Conservation (phyloP, 1,139 yeast species). For the Candida pseudocylindracea region DNA sequence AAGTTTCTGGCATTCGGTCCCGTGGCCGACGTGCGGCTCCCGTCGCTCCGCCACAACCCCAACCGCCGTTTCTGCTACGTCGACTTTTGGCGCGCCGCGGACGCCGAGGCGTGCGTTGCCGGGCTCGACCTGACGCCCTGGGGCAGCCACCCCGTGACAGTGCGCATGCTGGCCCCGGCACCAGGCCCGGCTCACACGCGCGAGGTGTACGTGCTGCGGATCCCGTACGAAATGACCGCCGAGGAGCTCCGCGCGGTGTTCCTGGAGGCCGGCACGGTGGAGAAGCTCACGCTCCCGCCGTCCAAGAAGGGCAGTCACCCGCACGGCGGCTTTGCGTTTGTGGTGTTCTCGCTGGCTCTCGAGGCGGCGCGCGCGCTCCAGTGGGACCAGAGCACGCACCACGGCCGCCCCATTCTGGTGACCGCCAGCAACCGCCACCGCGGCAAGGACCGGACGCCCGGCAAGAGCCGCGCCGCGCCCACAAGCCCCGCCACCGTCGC, state of each 20-base stretch:
- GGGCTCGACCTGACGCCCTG: slow-evolving; percentile 15
- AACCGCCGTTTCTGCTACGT: slow-evolving; percentile 59
- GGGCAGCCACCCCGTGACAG: slow-evolving; percentile 18
- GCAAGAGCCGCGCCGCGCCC: slow-evolving; percentile 8
- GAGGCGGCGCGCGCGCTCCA: slow-evolving; percentile 19
- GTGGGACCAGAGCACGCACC: slow-evolving; percentile 12
- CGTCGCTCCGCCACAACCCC: slow-evolving; percentile 32
- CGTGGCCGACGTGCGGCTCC: slow-evolving; percentile 37
- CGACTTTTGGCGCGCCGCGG: slow-evolving; percentile 23
- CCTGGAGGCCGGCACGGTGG: slow-evolving; percentile 8
- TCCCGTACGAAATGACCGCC: slow-evolving; percentile 16
- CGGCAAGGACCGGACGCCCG: slow-evolving; percentile 2
- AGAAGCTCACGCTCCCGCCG: too few relatives aligned
- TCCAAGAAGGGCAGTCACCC: slow-evolving; percentile 1
- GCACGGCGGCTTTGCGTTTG: slow-evolving; percentile 36
- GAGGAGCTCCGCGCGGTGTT: slow-evolving; percentile 9
- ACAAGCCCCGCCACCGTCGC: slow-evolving; percentile 15
- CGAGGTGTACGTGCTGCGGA: slow-evolving; percentile 27
- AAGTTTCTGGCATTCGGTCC: slow-evolving; percentile 24
- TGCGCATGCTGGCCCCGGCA: slow-evolving; percentile 33
- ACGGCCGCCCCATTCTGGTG: slow-evolving; percentile 21
- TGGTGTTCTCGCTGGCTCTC: slow-evolving; percentile 15
- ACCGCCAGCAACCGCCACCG: slow-evolving; percentile 10
- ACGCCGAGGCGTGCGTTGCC: slow-evolving; percentile 24
- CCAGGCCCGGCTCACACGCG: slow-evolving; percentile 24